Base-by-base conservation (phyloP, 1,284 basidiomycete genomes). In the Cutaneotrichosporon cyanovorans region DNA sequence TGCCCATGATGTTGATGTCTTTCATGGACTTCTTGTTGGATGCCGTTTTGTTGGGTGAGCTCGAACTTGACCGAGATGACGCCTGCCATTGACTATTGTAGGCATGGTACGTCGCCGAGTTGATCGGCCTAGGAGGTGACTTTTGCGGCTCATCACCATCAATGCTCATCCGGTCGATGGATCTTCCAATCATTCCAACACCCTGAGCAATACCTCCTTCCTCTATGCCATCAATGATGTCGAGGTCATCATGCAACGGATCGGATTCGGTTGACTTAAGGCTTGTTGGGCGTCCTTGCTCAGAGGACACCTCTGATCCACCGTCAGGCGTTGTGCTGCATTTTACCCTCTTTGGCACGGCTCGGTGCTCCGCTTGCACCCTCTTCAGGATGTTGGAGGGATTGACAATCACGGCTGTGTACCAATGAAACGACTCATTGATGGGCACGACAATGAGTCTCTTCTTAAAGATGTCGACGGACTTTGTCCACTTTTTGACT, bases 391-490 rank as follows among this genome's bases (percentile, higher is more conserved):
- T 32, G 3, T 19, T 37, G 2, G 15, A 22, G 0, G 95, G 93
- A 50, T 87, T 83, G 68, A 82, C 84, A 57, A 99, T 91, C 55
- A 98, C 81, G 7, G 88, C 92, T 19, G 98, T 78, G 68, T 95
- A 98, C 95, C 95, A 98, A 73, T 99, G 95, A 37, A 89, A 73
- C 86, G 91, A 77, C 69, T 98, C 95, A 62, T 98, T 96, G 72
- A 99, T 95, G 1, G 95, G 95, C 2, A 99, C 79, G 36, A 99
- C 81, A 51, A 99, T 77, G 61, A 85, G 95, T 61, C 86, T 84
- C 76, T 97, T 97, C 51, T 77, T 73, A 68, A 98, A 99, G 15
- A 98, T 69, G 63, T 95, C 80, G 34, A 62, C 58, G 61, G 82
- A 86, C 25, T 82, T 79, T 0, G 93, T 98, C 95, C 95, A 99